Conservation (phyloP, 192 early-diverging fungal genomes). For the Coemansia sp. region DNA sequence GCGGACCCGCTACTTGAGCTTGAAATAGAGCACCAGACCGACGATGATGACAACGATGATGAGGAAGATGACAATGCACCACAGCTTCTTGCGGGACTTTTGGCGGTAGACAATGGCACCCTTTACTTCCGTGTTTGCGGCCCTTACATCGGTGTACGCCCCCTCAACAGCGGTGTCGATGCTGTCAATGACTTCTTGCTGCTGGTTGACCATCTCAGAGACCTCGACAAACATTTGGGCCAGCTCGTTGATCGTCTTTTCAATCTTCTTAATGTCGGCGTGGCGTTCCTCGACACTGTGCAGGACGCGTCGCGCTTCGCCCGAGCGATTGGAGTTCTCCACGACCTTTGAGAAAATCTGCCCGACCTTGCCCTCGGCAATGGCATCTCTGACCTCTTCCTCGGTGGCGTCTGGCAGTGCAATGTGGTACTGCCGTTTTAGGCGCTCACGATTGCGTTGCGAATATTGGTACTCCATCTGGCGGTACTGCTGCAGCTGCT, state of each 20-base stretch:
- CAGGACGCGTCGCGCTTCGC: slow-evolving; percentile 45
- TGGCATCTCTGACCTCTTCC: slow-evolving; percentile 36
- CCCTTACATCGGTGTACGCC: slow-evolving; percentile 19
- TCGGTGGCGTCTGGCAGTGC: slow-evolving; percentile 47
- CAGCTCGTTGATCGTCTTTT: slow-evolving; percentile 44
- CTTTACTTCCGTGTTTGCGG: slow-evolving; percentile 16
- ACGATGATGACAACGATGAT: slow-evolving; percentile 51
- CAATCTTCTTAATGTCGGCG: slow-evolving; percentile 51
- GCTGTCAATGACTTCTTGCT: slow-evolving; percentile 54
- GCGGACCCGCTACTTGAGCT: slow-evolving; percentile 7
- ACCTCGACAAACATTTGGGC: slow-evolving; percentile 51
- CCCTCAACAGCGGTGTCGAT: slow-evolving; percentile 39
- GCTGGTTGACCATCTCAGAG: slow-evolving; percentile 50
- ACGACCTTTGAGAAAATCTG: slow-evolving; percentile 52
- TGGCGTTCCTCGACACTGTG: slow-evolving; percentile 50
- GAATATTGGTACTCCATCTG: slow-evolving; percentile 51
- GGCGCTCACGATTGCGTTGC: slow-evolving; percentile 50
- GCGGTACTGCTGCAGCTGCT: slow-evolving; percentile 47
- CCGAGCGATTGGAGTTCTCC: slow-evolving; percentile 25
- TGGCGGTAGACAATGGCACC: slow-evolving; percentile 25
- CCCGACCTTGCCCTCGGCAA: slow-evolving; percentile 46
- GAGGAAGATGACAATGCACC: slow-evolving; percentile 28
- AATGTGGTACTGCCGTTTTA: slow-evolving; percentile 50
- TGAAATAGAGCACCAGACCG: slow-evolving; percentile 32
- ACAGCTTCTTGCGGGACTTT: slow-evolving; percentile 33